Evolutionary conservation across 1,284 basidiomycete species (phyloP).

Genomic region (Xanthoconium separans): DNA sequence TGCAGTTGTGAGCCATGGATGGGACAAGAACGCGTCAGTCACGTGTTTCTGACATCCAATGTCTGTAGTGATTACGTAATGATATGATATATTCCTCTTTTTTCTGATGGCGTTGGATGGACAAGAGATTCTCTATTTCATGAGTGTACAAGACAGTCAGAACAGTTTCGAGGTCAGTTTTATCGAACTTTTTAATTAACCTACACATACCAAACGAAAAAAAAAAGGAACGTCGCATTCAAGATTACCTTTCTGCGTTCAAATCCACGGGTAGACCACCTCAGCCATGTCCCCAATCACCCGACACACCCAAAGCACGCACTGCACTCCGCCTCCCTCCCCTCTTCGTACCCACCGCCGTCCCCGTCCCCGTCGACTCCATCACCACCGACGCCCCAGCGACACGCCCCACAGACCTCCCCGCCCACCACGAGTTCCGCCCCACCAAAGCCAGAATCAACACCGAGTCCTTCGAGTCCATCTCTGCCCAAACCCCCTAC

Average conservation of each 20-base stretch:
- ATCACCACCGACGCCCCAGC: constrained; percentile 2
- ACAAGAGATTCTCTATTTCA: constrained; percentile 25
- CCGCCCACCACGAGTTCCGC: constrained; percentile 33
- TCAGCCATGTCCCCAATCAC: constrained; percentile 34
- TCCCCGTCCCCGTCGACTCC: constrained; percentile 13
- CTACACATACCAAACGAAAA: too few relatives aligned
- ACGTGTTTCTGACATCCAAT: constrained; percentile 6
- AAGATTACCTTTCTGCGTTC: constrained; percentile 40
- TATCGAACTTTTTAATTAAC: too few relatives aligned
- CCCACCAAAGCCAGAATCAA: constrained; percentile 8
- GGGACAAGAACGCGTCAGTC: constrained; percentile 13
- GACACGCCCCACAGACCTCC: constrained; percentile 20
- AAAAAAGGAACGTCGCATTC: constrained; percentile 36
- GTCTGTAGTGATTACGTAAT: constrained; percentile 20
- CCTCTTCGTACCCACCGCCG: constrained; percentile 35
- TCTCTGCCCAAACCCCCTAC: constrained; percentile 35
- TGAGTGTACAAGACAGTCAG: constrained; percentile 21
- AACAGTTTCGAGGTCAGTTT: constrained; percentile 32
- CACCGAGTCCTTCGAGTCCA: constrained; percentile 29
- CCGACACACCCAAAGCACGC: constrained; percentile 35
- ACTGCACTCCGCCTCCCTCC: constrained; percentile 36
- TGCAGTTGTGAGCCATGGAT: constrained; percentile 29
- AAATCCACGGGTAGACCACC: constrained; percentile 33
- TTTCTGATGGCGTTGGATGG: constrained; percentile 11
- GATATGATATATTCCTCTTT: constrained; percentile 5